A percentile compares a stretch with the other conserved stretches of the same genome.
These are phyloP conservation scores for Pisolithus orientalis DNA, from an alignment of 768 basidiomycete species.

Conservation along the genomic window DNA sequence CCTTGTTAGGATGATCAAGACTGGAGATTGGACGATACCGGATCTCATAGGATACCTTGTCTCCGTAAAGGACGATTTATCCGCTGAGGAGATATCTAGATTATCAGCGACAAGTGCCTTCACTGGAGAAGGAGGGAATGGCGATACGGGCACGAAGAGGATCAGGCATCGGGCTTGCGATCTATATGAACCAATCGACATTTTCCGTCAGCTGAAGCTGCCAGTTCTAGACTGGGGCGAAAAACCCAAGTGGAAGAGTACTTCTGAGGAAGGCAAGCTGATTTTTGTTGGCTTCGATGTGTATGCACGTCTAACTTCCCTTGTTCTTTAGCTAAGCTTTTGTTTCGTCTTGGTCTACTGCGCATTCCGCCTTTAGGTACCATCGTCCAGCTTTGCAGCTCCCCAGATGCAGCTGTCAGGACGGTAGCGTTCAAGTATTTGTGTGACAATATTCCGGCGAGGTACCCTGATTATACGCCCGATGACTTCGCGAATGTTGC, in stretches of 20 bases:
- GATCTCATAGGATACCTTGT: conserved; percentile 87
- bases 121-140: conserved; percentile 42
- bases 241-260: conserved; percentile 68
- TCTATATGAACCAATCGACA: conserved; percentile 79
- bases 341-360: conserved; percentile 64
- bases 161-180: conserved; percentile 58
- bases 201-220: conserved; percentile 64
- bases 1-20: conserved; percentile 68
- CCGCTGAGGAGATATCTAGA: conserved; percentile 49
- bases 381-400: conserved; percentile 65
- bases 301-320: neutral
- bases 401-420: conserved; percentile 43
- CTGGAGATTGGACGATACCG: conserved; percentile 82
- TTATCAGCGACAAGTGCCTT: conserved; percentile 70
- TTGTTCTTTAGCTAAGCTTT: conserved; percentile 58
- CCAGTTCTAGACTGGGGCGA: conserved; percentile 87
- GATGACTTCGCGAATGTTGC: conserved; percentile 48
- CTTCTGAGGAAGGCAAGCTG: conserved; percentile 77
- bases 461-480: conserved; percentile 58
- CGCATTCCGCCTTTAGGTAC: conserved; percentile 62
- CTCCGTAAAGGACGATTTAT: conserved; percentile 62
- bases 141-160: conserved; percentile 28
- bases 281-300: neutral
- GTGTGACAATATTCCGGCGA: conserved; percentile 59
- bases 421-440: conserved; percentile 73